phyloP scores from a whole-genome alignment of 208 protist genomes.

The Leishmania braziliensis region DNA sequence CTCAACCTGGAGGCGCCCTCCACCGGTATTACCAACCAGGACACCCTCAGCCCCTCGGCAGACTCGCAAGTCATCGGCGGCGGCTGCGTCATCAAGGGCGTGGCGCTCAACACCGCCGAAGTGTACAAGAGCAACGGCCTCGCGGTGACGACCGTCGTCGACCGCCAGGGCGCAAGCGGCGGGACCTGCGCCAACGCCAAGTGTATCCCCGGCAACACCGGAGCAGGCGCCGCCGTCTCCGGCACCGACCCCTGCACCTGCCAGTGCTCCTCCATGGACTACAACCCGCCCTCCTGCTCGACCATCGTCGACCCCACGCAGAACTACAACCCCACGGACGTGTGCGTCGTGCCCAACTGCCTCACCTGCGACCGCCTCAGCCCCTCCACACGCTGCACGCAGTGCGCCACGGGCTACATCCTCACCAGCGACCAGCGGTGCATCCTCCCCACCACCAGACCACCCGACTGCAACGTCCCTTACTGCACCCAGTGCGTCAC shows the following conservation, averaged over 20 bases:
- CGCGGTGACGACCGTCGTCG: neutral
- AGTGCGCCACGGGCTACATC: neutral
- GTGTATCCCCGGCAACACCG: constrained; percentile 14
- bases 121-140: neutral
- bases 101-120: neutral
- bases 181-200: constrained; percentile 17
- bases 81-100: constrained; percentile 1
- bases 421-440: neutral
- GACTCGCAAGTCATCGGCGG: neutral
- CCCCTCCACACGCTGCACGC: neutral
- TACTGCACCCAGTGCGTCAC: neutral
- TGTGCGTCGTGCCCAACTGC: neutral
- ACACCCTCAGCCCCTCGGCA: neutral
- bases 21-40: neutral
- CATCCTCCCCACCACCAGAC: neutral
- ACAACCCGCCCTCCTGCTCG: constrained; percentile 10
- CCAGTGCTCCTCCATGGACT: constrained; percentile 4
- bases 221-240: neutral
- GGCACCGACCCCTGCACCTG: constrained; percentile 10
- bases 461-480: neutral
- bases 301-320: constrained; percentile 5
- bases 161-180: neutral
- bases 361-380: neutral
- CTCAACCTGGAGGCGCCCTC: neutral
- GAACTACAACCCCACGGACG: neutral